Base-by-base conservation (phyloP, 331 rosid genomes). In the Quercus phellos region DNA sequence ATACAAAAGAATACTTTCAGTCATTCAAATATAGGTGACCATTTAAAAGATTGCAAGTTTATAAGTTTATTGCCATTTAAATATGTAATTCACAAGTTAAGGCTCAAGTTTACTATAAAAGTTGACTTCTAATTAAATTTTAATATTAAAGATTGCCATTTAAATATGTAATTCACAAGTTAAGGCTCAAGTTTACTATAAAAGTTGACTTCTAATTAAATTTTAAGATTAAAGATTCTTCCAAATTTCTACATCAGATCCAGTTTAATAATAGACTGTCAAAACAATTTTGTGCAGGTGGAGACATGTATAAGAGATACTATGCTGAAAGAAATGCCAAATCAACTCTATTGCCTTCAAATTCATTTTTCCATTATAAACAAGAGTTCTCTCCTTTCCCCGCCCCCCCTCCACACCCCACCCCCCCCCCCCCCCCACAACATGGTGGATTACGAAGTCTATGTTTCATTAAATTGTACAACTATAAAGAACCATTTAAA, bases 1-100 rank as follows among this genome's bases (percentile, higher is more conserved):
- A 72, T 4, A 51, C 73, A 76, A 76, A 66, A 74, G 60, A 66
- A 51, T n/a, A 77, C 30, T 51, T 80, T 30, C 29, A 29, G 56
- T 46, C 51, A 46, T 24, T 29, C 30, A 12, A 46, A 51, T 51
- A 63, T 42, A 63, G 50, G 61, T 68, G 50, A 73, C 64, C 70
- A 55, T 4, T 61, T 4, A 24, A 18, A 16, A 4, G 7, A 35
- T 58, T 51, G 18, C 46, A n/a, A 50, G 50, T 19, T 32, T 69
- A 38, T 50, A n/a, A 50, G 34, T 19, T 50, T 69, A 38, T 50
- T 27, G 30, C 29, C 10, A 69, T 66, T n/a, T 66, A 66, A 34
- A 27, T 29, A 27, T 32, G 51, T 4, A 66, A 13, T 46, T 16
- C 71, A 14, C 51, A 66, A 17, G 32, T 58, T 58, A 8, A 58